Base-by-base conservation (phyloP, 768 basidiomycete species). In the Tulasnella sp. region DNA sequence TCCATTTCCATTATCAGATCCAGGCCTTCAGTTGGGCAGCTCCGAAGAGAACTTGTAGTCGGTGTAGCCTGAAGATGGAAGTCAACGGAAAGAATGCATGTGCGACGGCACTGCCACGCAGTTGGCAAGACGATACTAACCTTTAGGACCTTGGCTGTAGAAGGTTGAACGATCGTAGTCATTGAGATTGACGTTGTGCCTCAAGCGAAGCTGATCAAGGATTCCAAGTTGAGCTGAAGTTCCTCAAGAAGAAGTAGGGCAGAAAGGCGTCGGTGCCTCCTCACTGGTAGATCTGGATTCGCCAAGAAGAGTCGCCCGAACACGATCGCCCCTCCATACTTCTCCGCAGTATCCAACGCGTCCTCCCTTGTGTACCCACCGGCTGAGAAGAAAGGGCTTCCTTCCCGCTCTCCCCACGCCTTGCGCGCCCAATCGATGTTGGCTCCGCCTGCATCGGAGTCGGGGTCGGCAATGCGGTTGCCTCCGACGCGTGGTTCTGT, bases 401-500 rank as follows among this genome's bases (percentile, higher is more conserved):
- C 54, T 22, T 46, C 41, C 4, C 1, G 4, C 9, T 34, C 30
- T 12, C 11, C 19, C 30, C 53, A 53, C 3, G 43, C 43, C 31
- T 42, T 21, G 15, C 53, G 4, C n/a, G 31, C 27, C 15, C 31
- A 27, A 38, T 53, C 52, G 17, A n/a, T 41, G n/a, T 25, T 31
- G 8, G 31, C 52, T 24, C 12, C 27, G 27, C 30, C n/a, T n/a
- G n/a, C n/a, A n/a, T n/a, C n/a, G n/a, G n/a, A n/a, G n/a, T 49
- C 48, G 10, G 48, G 11, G 21, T 11, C 11, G 11, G 11, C 48
- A 24, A 10, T 49, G 19, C 42, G 17, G 24, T 11, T 17, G 15
- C 12, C 10, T 31, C 38, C 29, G 5, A 53, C 57, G 57, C 63
- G 46, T 2, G 60, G 49, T 49, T 66, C 62, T 53, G 64, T 62